Conservation (phyloP, 169 alveolate species). For the Pseudocohnilembus persalinus region DNA sequence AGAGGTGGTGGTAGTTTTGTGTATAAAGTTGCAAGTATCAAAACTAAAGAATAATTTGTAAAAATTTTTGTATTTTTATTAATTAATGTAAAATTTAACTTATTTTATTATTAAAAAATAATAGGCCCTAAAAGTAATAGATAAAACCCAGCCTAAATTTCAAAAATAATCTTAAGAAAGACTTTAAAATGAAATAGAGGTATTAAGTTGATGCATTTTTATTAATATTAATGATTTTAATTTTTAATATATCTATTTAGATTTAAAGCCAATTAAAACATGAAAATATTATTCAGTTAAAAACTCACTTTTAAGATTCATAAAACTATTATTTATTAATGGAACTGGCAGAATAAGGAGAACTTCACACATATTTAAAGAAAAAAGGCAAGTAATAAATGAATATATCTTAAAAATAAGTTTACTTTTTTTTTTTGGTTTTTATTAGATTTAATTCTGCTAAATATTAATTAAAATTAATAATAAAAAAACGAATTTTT, state of each 20-base stretch:
- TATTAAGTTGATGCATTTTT: neutral
- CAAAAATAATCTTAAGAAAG: constrained; percentile 12
- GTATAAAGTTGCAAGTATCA: constrained; percentile 31
- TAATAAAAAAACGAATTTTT: neutral
- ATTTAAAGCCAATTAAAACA: constrained; percentile 45
- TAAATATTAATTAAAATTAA: constrained; percentile 49
- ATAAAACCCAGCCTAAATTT: constrained; percentile 11
- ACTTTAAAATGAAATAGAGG: constrained; percentile 41
- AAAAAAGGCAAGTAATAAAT: neutral
- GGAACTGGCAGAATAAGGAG: constrained; percentile 80
- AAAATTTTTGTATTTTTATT: neutral
- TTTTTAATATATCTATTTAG: constrained; percentile 7
- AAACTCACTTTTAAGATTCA: constrained; percentile 70
- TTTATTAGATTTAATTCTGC: constrained; percentile 38
- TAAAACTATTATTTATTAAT: constrained; percentile 67
- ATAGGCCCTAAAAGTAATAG: constrained; percentile 48
- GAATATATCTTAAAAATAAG: no score
- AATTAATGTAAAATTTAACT: neutral
- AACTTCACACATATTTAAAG: neutral
- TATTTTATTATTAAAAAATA: neutral
- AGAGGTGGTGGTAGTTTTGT: constrained; percentile 54
- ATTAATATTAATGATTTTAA: neutral
- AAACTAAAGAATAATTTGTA: constrained; percentile 23
- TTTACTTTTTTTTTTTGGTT: no score
- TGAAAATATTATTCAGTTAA: constrained; percentile 63